Percentiles rank a stretch among this genome's conserved stretches.
Evolutionary conservation across 345 rosid species (phyloP).

Genomic region (Hibiscus trionum): DNA sequence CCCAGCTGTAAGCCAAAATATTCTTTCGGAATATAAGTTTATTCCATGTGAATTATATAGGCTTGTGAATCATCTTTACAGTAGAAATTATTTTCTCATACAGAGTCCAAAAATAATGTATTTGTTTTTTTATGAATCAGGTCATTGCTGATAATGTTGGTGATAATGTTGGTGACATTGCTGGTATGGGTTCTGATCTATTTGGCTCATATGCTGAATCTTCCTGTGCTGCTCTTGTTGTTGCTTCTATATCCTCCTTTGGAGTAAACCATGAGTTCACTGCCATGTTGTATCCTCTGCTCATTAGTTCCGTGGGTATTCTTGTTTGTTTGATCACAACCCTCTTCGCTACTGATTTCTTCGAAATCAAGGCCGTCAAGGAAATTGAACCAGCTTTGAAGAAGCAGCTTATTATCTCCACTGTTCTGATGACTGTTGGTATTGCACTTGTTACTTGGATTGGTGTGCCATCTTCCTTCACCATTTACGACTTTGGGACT

Average conservation of each 20-base stretch:
- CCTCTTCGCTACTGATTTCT: constrained; percentile 62
- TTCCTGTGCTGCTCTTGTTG: constrained; percentile 73
- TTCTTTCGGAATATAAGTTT: background rate
- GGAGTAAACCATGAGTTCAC: constrained; percentile 64
- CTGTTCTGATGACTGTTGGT: constrained; percentile 58
- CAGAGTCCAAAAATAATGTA: background rate
- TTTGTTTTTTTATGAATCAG: constrained; percentile 18
- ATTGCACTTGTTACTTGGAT: constrained; percentile 49
- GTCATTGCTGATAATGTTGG: constrained; percentile 87
- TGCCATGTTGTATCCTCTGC: constrained; percentile 65
- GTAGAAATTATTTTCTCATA: background rate
- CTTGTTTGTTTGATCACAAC: constrained; percentile 63
- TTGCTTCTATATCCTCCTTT: constrained; percentile 71
- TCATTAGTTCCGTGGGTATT: constrained; percentile 65
- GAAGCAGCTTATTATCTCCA: constrained; percentile 66
- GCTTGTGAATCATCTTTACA: background rate
- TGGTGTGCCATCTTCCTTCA: constrained; percentile 57
- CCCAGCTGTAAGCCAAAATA: constrained; percentile 53
- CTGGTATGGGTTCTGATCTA: constrained; percentile 82
- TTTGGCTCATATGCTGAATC: constrained; percentile 71
- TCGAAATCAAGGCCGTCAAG: constrained; percentile 62
- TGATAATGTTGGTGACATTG: constrained; percentile 78
- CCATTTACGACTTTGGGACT: constrained; percentile 59
- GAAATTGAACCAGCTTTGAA: constrained; percentile 69
- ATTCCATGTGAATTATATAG: too few species aligned